These are phyloP conservation scores for Ceratocystis alfenasii DNA, from an alignment of 2,329 filamentous ascomycete genomes.

Conservation along the genomic window DNA sequence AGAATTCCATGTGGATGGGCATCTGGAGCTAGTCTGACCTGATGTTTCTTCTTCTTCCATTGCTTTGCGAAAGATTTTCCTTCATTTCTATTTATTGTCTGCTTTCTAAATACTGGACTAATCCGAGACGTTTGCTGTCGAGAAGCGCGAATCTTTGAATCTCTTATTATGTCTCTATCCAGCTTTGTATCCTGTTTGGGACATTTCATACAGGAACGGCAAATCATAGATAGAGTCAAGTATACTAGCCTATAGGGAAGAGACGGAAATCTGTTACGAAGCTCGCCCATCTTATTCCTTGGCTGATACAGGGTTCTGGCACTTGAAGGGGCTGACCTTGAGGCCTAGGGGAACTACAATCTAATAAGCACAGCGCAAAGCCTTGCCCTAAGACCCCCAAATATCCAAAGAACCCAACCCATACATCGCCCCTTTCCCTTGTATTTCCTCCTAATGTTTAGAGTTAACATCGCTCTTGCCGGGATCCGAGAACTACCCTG, in stretches of 20 bases:
- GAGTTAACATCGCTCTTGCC: slow-evolving; percentile 2
- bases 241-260: too few species aligned
- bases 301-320: too few species aligned
- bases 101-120: not conserved
- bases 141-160: not conserved
- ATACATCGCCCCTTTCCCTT: not conserved
- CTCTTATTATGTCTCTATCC: not conserved
- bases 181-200: not conserved
- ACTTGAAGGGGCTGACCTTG: too few species aligned
- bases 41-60: not conserved
- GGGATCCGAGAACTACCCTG: not conserved
- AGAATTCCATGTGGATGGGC: too few species aligned
- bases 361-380: not conserved
- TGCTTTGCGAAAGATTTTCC: not conserved
- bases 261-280: too few species aligned
- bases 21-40: too few species aligned
- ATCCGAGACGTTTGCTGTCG: not conserved
- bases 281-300: too few species aligned
- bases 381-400: not conserved
- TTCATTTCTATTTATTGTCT: not conserved
- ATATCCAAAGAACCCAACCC: not conserved
- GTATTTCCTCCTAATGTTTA: not conserved
- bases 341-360: too few species aligned
- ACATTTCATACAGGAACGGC: not conserved
- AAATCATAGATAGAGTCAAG: too few species aligned